These are phyloP conservation scores for Phytophthora pisi DNA, from an alignment of 352 stramenopile species.

Conservation along the genomic window DNA sequence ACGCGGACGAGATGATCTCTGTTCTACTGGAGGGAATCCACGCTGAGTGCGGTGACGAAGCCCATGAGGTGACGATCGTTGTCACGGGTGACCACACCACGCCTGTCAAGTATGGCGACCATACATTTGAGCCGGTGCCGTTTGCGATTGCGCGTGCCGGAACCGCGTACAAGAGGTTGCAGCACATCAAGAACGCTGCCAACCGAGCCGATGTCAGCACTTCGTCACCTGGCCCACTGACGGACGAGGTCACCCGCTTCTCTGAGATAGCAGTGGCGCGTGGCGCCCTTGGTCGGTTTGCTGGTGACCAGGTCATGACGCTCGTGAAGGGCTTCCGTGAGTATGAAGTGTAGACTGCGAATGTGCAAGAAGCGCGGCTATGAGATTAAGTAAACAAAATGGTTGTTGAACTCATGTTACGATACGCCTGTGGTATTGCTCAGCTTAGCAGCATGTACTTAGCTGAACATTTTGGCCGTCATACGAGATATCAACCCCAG, in stretches of 20 bases:
- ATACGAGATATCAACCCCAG: conserved; percentile 75
- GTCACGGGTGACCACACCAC: conserved; percentile 89
- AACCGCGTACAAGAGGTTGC: conserved; percentile 40
- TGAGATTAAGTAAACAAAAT: conserved; percentile 24
- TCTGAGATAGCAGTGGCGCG: conserved; percentile 73
- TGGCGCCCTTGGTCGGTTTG: conserved; percentile 77
- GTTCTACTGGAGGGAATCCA: conserved; percentile 59
- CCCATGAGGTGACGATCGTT: conserved; percentile 77
- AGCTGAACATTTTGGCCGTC: conserved; percentile 74
- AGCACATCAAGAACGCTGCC: conserved; percentile 21
- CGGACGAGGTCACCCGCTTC: conserved; percentile 65
- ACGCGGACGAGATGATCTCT: conserved; percentile 83
- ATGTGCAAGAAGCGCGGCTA: conserved; percentile 8
- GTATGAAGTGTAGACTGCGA: conserved; percentile 47
- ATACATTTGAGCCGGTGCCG: conserved; percentile 88
- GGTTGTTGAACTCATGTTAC: conserved; percentile 17
- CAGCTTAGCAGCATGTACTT: not conserved
- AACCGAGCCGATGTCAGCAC: conserved; percentile 11
- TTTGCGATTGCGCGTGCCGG: conserved; percentile 73
- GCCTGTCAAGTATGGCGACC: conserved; percentile 85
- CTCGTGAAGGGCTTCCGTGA: conserved; percentile 78
- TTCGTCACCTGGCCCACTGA: conserved; percentile 28
- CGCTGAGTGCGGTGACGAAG: conserved; percentile 37
- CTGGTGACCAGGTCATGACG: conserved; percentile 85
- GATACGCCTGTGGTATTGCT: conserved; percentile 2